phyloP scores from a whole-genome alignment of 805 yeast genomes.

The Starmerella sp. region DNA sequence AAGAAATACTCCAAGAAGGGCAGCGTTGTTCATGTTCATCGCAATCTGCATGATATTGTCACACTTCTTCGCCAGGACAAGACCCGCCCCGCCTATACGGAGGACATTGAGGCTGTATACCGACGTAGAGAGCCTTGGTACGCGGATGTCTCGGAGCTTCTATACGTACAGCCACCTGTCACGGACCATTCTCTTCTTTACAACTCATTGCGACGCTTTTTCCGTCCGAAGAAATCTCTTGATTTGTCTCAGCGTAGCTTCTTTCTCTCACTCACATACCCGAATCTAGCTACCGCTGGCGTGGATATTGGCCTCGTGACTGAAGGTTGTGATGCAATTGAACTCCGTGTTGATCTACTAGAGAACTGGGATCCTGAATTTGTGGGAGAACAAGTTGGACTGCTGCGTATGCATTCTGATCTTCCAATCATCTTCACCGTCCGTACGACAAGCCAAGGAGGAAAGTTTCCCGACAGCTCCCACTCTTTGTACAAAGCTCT shows the following conservation, averaged over 20 bases:
- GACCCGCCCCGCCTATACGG: slow-evolving; percentile 76
- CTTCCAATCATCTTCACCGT: slow-evolving; percentile 76
- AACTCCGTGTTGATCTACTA: slow-evolving; percentile 67
- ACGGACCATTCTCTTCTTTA: slow-evolving; percentile 47
- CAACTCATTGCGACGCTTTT: slow-evolving; percentile 46
- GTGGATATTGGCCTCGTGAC: slow-evolving; percentile 35
- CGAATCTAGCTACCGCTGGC: slow-evolving; percentile 37
- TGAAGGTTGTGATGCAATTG: slow-evolving; percentile 71
- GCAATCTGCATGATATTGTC: slow-evolving; percentile 73
- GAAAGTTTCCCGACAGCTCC: slow-evolving; percentile 57
- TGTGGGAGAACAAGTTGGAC: slow-evolving; percentile 64
- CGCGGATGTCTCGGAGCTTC: slow-evolving; percentile 66
- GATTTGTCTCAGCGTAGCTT: slow-evolving; percentile 42
- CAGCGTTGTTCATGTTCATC: slow-evolving; percentile 78
- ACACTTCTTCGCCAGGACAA: slow-evolving; percentile 64
- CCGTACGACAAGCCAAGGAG: slow-evolving; percentile 73
- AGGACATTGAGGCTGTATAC: slow-evolving; percentile 79
- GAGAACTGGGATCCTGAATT: slow-evolving; percentile 37
- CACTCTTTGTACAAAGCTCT: slow-evolving; percentile 39
- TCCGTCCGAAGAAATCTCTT: slow-evolving; percentile 33
- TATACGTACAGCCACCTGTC: slow-evolving; percentile 51
- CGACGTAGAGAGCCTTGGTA: slow-evolving; percentile 68
- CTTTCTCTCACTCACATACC: slow-evolving; percentile 62
- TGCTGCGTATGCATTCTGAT: slow-evolving; percentile 49
- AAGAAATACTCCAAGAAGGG: slow-evolving; percentile 43